phyloP scores from a whole-genome alignment of 257 asterid genomes.

The Solanum phureja region DNA sequence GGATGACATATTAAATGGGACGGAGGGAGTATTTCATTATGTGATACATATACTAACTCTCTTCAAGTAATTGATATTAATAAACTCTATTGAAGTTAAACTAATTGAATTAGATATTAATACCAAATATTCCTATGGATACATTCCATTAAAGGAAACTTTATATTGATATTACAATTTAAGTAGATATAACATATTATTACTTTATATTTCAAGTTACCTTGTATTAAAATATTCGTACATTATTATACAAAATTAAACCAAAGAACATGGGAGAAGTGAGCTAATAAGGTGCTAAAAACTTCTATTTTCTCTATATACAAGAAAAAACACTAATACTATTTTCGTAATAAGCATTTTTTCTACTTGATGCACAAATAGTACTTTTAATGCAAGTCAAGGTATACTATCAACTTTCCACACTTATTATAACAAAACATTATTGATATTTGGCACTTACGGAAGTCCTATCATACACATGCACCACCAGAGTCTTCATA shows the following conservation, averaged over 20 bases:
- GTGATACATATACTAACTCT: neutral
- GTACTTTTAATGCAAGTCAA: neutral
- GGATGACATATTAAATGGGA: no score
- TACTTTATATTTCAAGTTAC: neutral
- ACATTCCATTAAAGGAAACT: neutral
- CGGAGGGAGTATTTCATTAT: no score
- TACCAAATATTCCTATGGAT: neutral
- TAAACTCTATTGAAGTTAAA: neutral
- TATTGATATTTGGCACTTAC: no score
- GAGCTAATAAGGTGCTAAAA: no score
- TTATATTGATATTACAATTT: neutral
- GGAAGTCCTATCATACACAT: neutral
- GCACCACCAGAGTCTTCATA: neutral
- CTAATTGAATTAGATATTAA: neutral
- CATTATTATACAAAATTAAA: neutral
- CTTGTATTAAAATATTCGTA: neutral
- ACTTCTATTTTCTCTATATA: no score
- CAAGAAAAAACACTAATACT: no score
- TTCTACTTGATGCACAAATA: neutral
- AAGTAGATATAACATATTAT: neutral
- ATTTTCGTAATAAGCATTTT: no score
- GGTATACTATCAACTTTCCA: neutral
- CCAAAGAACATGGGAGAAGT: neutral
- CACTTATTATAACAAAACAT: neutral
- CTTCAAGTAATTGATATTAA: neutral